A percentile compares a stretch with the other conserved stretches of the same genome.
phyloP scores from a whole-genome alignment of 768 basidiomycete species.

The Leucocoprinus sp. region DNA sequence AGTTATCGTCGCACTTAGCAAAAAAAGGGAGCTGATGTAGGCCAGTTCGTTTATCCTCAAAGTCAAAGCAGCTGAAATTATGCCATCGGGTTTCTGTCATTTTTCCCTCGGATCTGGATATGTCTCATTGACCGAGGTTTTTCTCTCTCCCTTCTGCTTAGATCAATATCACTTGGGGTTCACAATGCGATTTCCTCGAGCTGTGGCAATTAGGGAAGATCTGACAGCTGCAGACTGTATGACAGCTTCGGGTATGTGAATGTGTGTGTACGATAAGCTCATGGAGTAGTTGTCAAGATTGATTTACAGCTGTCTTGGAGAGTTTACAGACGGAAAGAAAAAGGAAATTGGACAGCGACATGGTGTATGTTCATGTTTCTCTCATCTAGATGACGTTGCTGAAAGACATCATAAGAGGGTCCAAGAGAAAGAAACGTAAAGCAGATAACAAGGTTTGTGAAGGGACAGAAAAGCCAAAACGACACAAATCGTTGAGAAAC shows the following conservation, averaged over 20 bases:
- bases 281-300: background rate
- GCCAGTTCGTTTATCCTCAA: conserved; percentile 86
- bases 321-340: conserved; percentile 58
- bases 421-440: conserved; percentile 58
- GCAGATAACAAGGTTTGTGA: conserved; percentile 36
- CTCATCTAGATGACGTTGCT: background rate
- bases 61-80: conserved; percentile 91
- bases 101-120: conserved; percentile 1
- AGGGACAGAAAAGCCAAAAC: background rate
- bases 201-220: conserved; percentile 73
- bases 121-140: conserved; percentile 1
- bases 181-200: conserved; percentile 94
- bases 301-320: conserved; percentile 45
- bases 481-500: background rate
- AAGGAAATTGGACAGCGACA: conserved; percentile 61
- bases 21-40: background rate
- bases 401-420: conserved; percentile 21
- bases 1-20: conserved; percentile 15
- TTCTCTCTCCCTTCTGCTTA: too few relatives aligned
- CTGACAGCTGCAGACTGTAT: conserved; percentile 64
- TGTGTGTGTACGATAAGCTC: too few relatives aligned
- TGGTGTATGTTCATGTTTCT: conserved; percentile 29
- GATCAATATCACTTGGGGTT: conserved; percentile 80
- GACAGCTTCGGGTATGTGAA: conserved; percentile 59
- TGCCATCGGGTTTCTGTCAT: conserved; percentile 65